Evolutionary conservation across 202 grass and related monocot genomes (phyloP).

Genomic region (Panicum virgatum): DNA sequence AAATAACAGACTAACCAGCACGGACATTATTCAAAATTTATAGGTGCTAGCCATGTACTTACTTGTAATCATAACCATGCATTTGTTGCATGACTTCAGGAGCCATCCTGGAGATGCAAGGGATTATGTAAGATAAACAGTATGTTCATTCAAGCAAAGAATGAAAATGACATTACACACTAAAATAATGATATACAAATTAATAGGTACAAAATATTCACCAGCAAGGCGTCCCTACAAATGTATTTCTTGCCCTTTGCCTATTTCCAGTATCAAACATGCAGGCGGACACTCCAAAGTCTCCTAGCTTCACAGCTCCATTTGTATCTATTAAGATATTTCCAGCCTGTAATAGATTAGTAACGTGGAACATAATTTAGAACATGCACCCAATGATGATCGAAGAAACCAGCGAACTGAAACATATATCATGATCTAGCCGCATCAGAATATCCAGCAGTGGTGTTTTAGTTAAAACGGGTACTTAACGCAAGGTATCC

Average conservation of each 20-base stretch:
- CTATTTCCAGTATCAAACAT: slow-evolving; percentile 99
- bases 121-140: slow-evolving; percentile 34
- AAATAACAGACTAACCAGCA: slow-evolving; percentile 23
- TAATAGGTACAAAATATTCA: slow-evolving; percentile 36
- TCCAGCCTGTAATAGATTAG: slow-evolving; percentile 84
- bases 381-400: slow-evolving; percentile 13
- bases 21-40: slow-evolving; percentile 23
- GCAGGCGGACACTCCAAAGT: slow-evolving; percentile 94
- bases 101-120: slow-evolving; percentile 75
- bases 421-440: slow-evolving; percentile 21
- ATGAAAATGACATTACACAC: slow-evolving; percentile 27
- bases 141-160: slow-evolving; percentile 12
- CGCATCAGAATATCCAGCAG: background rate
- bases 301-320: slow-evolving; percentile 93
- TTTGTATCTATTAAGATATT: slow-evolving; percentile 96
- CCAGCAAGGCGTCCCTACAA: slow-evolving; percentile 98
- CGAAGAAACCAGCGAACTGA: slow-evolving; percentile 26
- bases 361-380: slow-evolving; percentile 53
- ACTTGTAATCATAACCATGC: slow-evolving; percentile 99
- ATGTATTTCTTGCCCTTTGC: slow-evolving; percentile 91
- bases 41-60: slow-evolving; percentile 38
- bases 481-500: slow-evolving; percentile 11
- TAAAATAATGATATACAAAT: slow-evolving; percentile 34
- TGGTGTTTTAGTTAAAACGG: background rate
- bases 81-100: slow-evolving; percentile 99